phyloP scores from a whole-genome alignment of 2,329 filamentous ascomycete species.

The Xylariaceae sp. region DNA sequence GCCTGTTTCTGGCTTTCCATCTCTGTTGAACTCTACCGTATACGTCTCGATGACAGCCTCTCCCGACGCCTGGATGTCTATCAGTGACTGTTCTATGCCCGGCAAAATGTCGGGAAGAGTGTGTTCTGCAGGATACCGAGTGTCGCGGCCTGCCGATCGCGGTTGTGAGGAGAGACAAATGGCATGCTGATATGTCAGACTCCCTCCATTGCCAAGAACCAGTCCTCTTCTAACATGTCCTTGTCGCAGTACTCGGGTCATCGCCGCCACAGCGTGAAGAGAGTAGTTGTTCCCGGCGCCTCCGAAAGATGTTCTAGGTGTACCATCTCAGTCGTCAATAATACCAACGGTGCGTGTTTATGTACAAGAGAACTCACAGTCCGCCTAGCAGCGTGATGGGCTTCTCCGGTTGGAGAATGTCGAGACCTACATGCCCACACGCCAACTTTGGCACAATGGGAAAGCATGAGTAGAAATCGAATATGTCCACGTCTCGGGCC shows the following conservation, averaged over 20 bases:
- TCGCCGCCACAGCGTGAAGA: slow-evolving; percentile 61
- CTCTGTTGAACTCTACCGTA: slow-evolving; percentile 55
- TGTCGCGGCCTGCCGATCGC: slow-evolving; percentile 3
- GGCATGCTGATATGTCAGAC: slow-evolving; percentile 64
- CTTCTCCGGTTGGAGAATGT: slow-evolving; percentile 43
- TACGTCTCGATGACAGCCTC: slow-evolving; percentile 47
- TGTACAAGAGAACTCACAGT: slow-evolving; percentile 35
- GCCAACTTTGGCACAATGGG: slow-evolving; percentile 62
- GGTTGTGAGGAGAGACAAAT: slow-evolving; percentile 54
- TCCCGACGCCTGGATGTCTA: not conserved
- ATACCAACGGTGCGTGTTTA: too few relatives aligned
- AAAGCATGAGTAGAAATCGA: slow-evolving; percentile 63
- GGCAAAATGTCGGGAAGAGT: not conserved
- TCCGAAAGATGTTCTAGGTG: slow-evolving; percentile 56
- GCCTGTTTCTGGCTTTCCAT: slow-evolving; percentile 46
- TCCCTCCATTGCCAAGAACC: slow-evolving; percentile 64
- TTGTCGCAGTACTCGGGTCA: slow-evolving; percentile 34
- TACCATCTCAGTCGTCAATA: too few relatives aligned
- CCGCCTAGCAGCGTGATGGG: slow-evolving; percentile 63
- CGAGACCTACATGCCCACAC: slow-evolving; percentile 31
- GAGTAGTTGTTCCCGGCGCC: slow-evolving; percentile 71
- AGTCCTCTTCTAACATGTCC: slow-evolving; percentile 48
- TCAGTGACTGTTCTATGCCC: not conserved
- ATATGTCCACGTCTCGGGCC: slow-evolving; percentile 54
- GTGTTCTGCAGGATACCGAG: not conserved